Evolutionary conservation across 805 yeast genomes (phyloP).

Genomic region (Pichia deserticola): DNA sequence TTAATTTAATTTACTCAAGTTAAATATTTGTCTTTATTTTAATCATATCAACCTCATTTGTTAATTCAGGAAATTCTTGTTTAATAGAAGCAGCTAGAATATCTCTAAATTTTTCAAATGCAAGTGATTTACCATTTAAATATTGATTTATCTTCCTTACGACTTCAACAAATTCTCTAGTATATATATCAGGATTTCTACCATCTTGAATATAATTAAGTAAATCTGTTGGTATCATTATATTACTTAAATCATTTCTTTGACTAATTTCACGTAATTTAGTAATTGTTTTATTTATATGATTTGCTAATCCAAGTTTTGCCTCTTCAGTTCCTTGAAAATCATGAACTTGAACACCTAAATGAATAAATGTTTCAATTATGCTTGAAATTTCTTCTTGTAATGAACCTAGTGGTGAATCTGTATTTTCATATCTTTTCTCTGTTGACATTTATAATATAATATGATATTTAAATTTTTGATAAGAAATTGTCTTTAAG

Average conservation of each 20-base stretch:
- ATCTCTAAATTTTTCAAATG: conserved; percentile 46
- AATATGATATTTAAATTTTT: too few species aligned
- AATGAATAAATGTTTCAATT: conserved; percentile 76
- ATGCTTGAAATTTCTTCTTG: conserved; percentile 41
- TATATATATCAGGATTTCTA: conserved; percentile 92
- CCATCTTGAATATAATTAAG: conserved; percentile 91
- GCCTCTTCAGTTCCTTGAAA: conserved; percentile 85
- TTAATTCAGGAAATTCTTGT: conserved; percentile 74
- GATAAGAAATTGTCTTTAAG: too few species aligned
- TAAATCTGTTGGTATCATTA: conserved; percentile 74
- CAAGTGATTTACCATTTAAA: conserved; percentile 75
- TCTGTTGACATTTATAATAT: conserved; percentile 25
- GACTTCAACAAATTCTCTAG: conserved; percentile 93
- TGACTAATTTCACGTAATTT: conserved; percentile 29
- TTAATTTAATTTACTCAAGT: not conserved
- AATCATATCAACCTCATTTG: conserved; percentile 49
- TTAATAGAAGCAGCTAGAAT: conserved; percentile 61
- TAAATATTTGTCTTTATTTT: conserved; percentile 17
- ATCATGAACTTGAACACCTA: conserved; percentile 90
- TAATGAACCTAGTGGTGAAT: conserved; percentile 21
- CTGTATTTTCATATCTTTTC: conserved; percentile 14
- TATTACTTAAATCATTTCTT: conserved; percentile 30
- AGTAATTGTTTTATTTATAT: conserved; percentile 34
- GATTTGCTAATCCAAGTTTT: conserved; percentile 46
- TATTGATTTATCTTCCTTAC: conserved; percentile 86